Conservation (phyloP, 768 basidiomycete species). For the Psilocybe sp. region DNA sequence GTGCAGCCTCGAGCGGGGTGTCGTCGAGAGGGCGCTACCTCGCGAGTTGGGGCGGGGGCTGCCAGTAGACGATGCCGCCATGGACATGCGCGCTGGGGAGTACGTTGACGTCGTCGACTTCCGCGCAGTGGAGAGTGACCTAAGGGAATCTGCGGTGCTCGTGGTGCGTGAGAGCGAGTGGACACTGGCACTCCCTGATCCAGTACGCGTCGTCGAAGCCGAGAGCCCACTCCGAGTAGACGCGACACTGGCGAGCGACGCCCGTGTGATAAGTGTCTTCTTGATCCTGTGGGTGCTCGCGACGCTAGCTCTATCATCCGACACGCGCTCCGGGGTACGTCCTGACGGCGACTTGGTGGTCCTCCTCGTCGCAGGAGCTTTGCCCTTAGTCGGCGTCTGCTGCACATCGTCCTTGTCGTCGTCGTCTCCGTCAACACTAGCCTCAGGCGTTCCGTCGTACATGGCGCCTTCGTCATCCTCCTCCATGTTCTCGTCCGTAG, state of each 20-base stretch:
- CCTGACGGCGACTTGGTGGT: not conserved
- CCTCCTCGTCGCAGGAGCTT: not conserved
- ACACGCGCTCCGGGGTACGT: slow-evolving; percentile 1
- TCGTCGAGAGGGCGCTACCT: slow-evolving; percentile 19
- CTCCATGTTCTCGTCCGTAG: not conserved
- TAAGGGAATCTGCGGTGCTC: not conserved
- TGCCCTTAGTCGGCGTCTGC: slow-evolving; percentile 1
- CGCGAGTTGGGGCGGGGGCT: slow-evolving; percentile 22
- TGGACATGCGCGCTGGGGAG: not conserved
- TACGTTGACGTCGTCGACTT: not conserved
- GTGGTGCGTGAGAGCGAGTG: slow-evolving; percentile 1
- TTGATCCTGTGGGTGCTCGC: slow-evolving; percentile 11
- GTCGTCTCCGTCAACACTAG: not conserved
- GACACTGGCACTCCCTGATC: slow-evolving; percentile 24
- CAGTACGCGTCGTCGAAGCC: slow-evolving; percentile 28
- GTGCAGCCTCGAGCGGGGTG: slow-evolving; percentile 10
- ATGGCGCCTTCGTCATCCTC: slow-evolving; percentile 5
- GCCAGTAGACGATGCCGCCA: too few relatives aligned
- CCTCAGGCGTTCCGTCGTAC: slow-evolving; percentile 1
- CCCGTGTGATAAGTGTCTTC: slow-evolving; percentile 28
- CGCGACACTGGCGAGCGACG: slow-evolving; percentile 22
- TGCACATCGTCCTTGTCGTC: slow-evolving; percentile 5
- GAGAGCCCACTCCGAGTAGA: slow-evolving; percentile 3
- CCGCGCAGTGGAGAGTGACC: not conserved
- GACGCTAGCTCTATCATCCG: too few relatives aligned